These are phyloP conservation scores for Fusarium tjaetaba DNA, from an alignment of 2,329 filamentous ascomycete genomes.

Conservation along the genomic window DNA sequence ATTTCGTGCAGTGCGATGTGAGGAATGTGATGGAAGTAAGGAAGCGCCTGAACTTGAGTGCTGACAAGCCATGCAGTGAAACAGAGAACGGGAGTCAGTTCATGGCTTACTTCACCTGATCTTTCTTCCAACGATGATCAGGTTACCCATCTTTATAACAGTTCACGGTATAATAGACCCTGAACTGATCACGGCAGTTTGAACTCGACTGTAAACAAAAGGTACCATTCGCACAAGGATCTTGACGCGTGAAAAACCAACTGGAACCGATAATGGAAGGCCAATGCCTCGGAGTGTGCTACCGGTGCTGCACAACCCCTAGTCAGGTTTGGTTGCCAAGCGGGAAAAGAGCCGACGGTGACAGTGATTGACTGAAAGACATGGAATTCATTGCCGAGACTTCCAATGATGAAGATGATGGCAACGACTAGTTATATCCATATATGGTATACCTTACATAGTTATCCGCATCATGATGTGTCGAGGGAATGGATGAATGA, in stretches of 20 bases:
- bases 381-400: neutral
- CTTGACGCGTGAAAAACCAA: constrained; percentile 2
- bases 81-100: neutral
- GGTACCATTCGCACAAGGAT: neutral
- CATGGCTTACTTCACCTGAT: neutral
- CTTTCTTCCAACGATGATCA: neutral
- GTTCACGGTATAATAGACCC: neutral
- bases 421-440: neutral
- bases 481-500: neutral
- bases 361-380: neutral
- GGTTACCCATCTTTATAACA: neutral
- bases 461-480: constrained; percentile 1
- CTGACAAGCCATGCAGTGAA: constrained; percentile 9
- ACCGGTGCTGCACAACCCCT: constrained; percentile 6
- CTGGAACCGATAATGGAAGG: constrained; percentile 2
- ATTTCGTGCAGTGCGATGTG: neutral
- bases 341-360: constrained; percentile 9
- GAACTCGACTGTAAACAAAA: neutral
- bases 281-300: constrained; percentile 10
- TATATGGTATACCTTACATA: neutral
- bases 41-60: neutral
- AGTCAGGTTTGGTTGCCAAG: constrained; percentile 30
- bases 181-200: constrained; percentile 8
- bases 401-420: neutral
- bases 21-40: constrained; percentile 32